A percentile compares a stretch with the other conserved stretches of the same genome.
phyloP scores from a whole-genome alignment of 1,139 yeast species.

The Saccharomyces hybrid region DNA sequence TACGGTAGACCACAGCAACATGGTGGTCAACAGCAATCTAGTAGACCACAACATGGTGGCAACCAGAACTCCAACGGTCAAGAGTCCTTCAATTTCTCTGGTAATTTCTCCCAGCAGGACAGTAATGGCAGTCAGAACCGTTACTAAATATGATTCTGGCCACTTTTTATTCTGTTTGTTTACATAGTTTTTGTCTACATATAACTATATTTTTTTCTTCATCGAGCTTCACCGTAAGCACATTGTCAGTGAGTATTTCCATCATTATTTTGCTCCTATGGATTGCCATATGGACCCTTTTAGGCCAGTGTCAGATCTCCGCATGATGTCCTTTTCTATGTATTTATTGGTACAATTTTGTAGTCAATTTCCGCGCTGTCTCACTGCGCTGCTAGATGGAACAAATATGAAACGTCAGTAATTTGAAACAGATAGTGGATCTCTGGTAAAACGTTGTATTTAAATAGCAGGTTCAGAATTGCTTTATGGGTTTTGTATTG shows the following conservation, averaged over 20 bases:
- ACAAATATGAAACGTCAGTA: background rate
- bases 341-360: background rate
- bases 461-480: background rate
- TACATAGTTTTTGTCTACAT: background rate
- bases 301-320: background rate
- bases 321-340: background rate
- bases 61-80: background rate
- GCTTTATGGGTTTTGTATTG: background rate
- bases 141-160: background rate
- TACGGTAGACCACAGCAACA: constrained; percentile 1
- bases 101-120: constrained; percentile 2
- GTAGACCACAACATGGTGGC: constrained; percentile 1
- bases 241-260: background rate
- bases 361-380: background rate
- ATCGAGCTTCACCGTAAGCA: background rate
- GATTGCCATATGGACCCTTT: background rate
- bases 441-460: background rate
- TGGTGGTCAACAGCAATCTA: background rate
- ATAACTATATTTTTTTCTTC: background rate
- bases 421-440: background rate
- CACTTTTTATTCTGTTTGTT: background rate
- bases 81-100: constrained; percentile 3
- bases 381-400: background rate
- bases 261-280: background rate
- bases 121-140: background rate